Evolutionary conservation across 768 basidiomycete species (phyloP), one percentile per base, ranked within the genome.

Genomic region (Psilocybe cyanescens): DNA sequence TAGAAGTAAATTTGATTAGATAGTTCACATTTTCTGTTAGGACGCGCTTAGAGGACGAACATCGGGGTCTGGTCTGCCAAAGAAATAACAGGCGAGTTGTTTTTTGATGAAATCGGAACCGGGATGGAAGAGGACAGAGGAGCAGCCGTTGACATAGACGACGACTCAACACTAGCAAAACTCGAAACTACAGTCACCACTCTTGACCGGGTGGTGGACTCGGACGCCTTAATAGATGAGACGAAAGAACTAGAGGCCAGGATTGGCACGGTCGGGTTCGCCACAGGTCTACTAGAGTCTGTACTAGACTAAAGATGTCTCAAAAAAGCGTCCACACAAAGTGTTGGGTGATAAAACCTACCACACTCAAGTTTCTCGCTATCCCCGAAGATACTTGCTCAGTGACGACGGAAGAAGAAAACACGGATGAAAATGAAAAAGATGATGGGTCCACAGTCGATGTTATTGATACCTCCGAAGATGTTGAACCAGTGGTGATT

Each of bases 91-190:
- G 59, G 59, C 7, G 59, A 55, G 12, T 60, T 55, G 4, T 49
- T 60, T 29, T 55, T 24, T 24, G 60, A 57, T 8, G 55, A 57
- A 39, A 24, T 54, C 19, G 56, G 49, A 29, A 51, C 45, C 9
- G 28, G 45, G 14, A 52, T 48, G n/a, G 61, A 45, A 3, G 33
- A 28, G 5, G 55, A 48, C 11, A 11, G 41, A 44, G 41, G 2
- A 12, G 24, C 31, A 39, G 61, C 45, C 6, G 49, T 33, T n/a
- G 61, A 30, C 61, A 62, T 62, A 41, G 61, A 17, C 31, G 46
- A 30, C 47, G 37, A 46, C 8, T 46, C 57, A 16, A 30, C 50
- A 57, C 7, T 30, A 30, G 37, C 24, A 16, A 46, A 58, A 48
- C 56, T 48, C 17, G 33, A 37, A 17, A 19, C 12, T 31, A 33